These are phyloP conservation scores for Waltiozyma sp. DNA, from an alignment of 1,139 yeast species.

Conservation along the genomic window DNA sequence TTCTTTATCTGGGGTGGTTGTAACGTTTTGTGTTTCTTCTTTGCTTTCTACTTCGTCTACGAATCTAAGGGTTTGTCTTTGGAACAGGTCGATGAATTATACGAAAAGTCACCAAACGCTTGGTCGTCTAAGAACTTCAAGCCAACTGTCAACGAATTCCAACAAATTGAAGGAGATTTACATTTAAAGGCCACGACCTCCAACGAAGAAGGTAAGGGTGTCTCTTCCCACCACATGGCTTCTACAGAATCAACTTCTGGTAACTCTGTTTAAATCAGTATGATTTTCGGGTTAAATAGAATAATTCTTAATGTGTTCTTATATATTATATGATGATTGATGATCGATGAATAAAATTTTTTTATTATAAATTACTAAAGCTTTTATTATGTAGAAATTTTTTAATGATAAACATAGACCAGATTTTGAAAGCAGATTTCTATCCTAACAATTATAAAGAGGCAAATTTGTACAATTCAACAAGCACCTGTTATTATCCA, in stretches of 20 bases:
- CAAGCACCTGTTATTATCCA: too few species aligned
- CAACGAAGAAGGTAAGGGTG: neutral
- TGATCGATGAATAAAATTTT: too few species aligned
- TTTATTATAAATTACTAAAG: too few species aligned
- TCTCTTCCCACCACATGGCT: neutral
- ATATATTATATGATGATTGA: too few species aligned
- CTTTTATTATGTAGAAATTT: too few species aligned
- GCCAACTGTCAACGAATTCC: constrained; percentile 24
- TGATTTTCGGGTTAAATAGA: too few species aligned
- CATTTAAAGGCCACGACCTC: neutral
- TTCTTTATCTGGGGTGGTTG: constrained; percentile 67
- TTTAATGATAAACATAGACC: too few species aligned
- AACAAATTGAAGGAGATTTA: neutral
- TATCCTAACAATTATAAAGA: too few species aligned
- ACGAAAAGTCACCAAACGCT: constrained; percentile 31
- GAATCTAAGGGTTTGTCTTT: constrained; percentile 59
- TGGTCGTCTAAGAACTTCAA: constrained; percentile 36
- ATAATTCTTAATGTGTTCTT: too few species aligned
- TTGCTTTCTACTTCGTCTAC: constrained; percentile 45
- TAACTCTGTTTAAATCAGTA: neutral
- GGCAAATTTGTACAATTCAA: too few species aligned
- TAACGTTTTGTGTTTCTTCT: constrained; percentile 29
- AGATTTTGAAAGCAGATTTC: too few species aligned
- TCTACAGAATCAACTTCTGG: neutral
- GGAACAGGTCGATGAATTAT: constrained; percentile 55